These are phyloP conservation scores for Trichophyton benhamiae DNA, from an alignment of 2,329 filamentous ascomycete species.

Conservation along the genomic window DNA sequence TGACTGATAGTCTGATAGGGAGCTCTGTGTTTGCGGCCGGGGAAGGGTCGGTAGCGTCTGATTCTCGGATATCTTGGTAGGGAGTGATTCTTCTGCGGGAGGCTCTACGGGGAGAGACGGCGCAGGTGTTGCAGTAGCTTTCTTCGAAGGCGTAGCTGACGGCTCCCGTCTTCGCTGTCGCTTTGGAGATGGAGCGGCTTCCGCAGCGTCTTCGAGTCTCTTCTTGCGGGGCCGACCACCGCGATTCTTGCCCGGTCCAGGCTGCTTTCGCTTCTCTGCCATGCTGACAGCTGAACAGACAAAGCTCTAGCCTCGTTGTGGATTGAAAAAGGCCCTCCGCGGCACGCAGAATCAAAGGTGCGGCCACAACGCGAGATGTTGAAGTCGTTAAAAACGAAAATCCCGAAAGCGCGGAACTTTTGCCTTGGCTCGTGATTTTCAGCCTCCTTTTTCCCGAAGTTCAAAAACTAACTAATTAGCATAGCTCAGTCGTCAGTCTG, in stretches of 20 bases:
- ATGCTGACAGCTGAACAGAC: constrained; percentile 15
- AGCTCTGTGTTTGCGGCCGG: constrained; percentile 37
- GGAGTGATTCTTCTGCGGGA: constrained; percentile 30
- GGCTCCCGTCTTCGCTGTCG: constrained; percentile 7
- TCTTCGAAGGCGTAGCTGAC: constrained; percentile 20
- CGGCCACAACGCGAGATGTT: neutral
- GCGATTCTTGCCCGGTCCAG: constrained; percentile 32
- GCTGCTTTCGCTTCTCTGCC: constrained; percentile 34
- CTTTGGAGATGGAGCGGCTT: constrained; percentile 15
- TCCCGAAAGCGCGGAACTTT: constrained; percentile 3
- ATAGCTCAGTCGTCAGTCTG: neutral
- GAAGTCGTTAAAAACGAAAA: neutral
- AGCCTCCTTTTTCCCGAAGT: neutral
- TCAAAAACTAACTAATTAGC: neutral
- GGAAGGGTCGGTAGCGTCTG: constrained; percentile 43
- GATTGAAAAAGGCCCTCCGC: neutral
- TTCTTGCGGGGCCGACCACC: constrained; percentile 30
- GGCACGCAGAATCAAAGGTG: neutral
- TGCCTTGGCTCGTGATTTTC: neutral
- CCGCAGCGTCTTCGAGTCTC: constrained; percentile 29
- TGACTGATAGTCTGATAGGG: constrained; percentile 45
- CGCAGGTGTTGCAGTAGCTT: constrained; percentile 21
- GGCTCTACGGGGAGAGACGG: constrained; percentile 13
- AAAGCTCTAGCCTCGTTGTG: neutral
- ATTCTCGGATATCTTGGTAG: constrained; percentile 41